These are phyloP conservation scores for Phytophthora gonapodyides DNA, from an alignment of 352 stramenopile species.

Conservation along the genomic window DNA sequence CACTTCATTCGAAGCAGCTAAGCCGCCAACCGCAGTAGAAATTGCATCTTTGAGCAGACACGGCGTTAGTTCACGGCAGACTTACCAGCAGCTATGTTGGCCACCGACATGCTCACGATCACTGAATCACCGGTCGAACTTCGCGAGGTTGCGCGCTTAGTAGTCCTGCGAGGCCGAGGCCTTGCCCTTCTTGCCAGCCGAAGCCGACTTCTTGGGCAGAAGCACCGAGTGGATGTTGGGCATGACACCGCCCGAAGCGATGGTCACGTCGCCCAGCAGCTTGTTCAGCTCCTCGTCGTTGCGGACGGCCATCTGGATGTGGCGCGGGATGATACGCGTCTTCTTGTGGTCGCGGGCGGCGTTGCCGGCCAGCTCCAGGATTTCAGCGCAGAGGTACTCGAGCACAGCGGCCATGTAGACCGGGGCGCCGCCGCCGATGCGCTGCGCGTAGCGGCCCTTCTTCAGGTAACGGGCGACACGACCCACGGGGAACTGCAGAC, in stretches of 20 bases:
- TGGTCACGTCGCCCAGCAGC: conserved; percentile 94
- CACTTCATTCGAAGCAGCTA: not conserved
- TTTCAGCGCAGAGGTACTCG: conserved; percentile 95
- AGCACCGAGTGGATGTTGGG: conserved; percentile 96
- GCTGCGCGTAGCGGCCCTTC: conserved; percentile 91
- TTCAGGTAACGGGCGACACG: conserved; percentile 94
- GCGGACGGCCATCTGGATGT: conserved; percentile 95
- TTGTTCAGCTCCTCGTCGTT: conserved; percentile 97
- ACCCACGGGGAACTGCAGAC: conserved; percentile 95
- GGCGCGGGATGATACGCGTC: conserved; percentile 94
- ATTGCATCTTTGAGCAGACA: conserved; percentile 28
- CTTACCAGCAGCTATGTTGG: conserved; percentile 19
- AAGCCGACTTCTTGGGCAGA: conserved; percentile 86
- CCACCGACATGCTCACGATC: conserved; percentile 19
- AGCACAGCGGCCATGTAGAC: conserved; percentile 96
- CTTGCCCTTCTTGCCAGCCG: conserved; percentile 56
- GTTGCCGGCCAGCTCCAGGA: conserved; percentile 96
- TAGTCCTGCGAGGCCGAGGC: conserved; percentile 61
- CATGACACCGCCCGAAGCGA: conserved; percentile 95
- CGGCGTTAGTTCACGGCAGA: conserved; percentile 17
- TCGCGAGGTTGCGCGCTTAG: conserved; percentile 33
- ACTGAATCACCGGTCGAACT: conserved; percentile 6
- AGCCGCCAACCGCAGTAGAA: conserved; percentile 10
- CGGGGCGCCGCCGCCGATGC: conserved; percentile 91
- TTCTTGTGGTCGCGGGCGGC: conserved; percentile 97